Percentiles rank a stretch among this genome's conserved stretches.
Conservation (phyloP, 1,284 basidiomycete genomes). For the Ganoderma leucocontextum region DNA sequence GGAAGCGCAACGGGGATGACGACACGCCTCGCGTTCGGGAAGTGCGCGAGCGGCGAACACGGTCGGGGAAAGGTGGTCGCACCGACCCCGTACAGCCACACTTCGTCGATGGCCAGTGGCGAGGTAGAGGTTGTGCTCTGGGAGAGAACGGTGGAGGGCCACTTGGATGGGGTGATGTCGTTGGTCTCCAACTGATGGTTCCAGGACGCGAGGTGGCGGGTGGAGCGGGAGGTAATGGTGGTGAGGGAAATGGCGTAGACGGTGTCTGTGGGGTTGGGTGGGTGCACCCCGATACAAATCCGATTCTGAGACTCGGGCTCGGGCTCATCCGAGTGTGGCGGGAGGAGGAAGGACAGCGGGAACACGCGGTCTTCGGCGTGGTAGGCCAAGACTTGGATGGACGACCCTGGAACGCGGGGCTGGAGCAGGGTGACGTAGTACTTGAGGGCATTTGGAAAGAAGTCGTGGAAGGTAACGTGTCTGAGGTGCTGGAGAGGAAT, state of each 20-base stretch:
- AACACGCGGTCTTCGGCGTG: neutral
- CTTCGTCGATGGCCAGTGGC: slow-evolving; percentile 2
- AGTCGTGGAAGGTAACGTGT: slow-evolving; percentile 7
- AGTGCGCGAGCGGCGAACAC: neutral
- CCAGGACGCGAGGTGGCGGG: slow-evolving; percentile 9
- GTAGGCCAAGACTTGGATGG: slow-evolving; percentile 8
- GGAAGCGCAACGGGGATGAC: neutral
- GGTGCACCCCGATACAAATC: slow-evolving; percentile 12
- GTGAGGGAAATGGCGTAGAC: slow-evolving; percentile 9
- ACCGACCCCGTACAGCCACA: slow-evolving; percentile 5
- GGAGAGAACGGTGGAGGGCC: neutral
- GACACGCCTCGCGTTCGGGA: neutral
- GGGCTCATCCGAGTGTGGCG: neutral
- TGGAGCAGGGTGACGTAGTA: slow-evolving; percentile 12
- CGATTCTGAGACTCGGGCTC: neutral
- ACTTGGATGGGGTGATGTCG: neutral
- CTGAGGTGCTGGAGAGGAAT: slow-evolving; percentile 7
- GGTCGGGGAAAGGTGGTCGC: neutral
- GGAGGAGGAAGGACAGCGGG: neutral
- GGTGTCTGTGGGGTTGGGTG: neutral
- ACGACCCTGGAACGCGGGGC: neutral
- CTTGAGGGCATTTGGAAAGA: neutral
- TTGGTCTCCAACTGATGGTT: neutral
- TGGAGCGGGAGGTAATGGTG: neutral
- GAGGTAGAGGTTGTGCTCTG: neutral